phyloP scores from a whole-genome alignment of 768 basidiomycete species.

The Scleroderma citrinum region DNA sequence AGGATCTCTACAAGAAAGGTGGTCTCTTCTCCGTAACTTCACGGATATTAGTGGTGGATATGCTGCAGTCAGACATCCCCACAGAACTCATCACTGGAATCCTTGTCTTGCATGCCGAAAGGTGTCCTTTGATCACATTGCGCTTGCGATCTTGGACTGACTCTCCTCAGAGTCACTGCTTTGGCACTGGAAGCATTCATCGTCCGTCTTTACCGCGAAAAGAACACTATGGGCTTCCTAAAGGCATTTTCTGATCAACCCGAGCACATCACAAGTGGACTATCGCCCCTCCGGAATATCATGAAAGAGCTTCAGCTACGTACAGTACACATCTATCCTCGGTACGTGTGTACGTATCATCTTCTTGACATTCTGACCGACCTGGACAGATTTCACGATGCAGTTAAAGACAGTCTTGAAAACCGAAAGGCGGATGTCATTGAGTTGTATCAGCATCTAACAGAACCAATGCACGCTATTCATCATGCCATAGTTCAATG shows the following conservation, averaged over 20 bases:
- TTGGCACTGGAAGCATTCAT: slow-evolving; percentile 90
- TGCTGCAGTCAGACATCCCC: slow-evolving; percentile 83
- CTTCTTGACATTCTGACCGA: background rate
- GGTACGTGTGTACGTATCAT: slow-evolving; percentile 41
- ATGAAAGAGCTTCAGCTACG: slow-evolving; percentile 90
- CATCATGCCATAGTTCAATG: slow-evolving; percentile 91
- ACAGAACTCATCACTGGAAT: slow-evolving; percentile 84
- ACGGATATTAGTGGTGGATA: slow-evolving; percentile 90
- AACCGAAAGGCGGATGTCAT: slow-evolving; percentile 85
- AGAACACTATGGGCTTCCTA: slow-evolving; percentile 85
- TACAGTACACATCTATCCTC: slow-evolving; percentile 86
- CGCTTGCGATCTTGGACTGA: background rate
- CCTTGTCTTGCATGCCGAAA: slow-evolving; percentile 86
- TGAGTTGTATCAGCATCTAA: slow-evolving; percentile 83
- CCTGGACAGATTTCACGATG: slow-evolving; percentile 74
- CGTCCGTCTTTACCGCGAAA: slow-evolving; percentile 82
- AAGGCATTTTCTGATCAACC: slow-evolving; percentile 98
- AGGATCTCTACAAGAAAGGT: slow-evolving; percentile 80
- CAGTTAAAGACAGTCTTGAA: slow-evolving; percentile 76
- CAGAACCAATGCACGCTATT: slow-evolving; percentile 84
- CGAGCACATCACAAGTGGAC: slow-evolving; percentile 86
- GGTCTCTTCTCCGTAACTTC: slow-evolving; percentile 91
- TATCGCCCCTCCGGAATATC: slow-evolving; percentile 87
- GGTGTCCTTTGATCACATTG: slow-evolving; percentile 37
- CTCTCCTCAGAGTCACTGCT: slow-evolving; percentile 63